A percentile compares a stretch with the other conserved stretches of the same genome.
Conservation (phyloP, 352 stramenopile species). For the Phytophthora crassamura region DNA sequence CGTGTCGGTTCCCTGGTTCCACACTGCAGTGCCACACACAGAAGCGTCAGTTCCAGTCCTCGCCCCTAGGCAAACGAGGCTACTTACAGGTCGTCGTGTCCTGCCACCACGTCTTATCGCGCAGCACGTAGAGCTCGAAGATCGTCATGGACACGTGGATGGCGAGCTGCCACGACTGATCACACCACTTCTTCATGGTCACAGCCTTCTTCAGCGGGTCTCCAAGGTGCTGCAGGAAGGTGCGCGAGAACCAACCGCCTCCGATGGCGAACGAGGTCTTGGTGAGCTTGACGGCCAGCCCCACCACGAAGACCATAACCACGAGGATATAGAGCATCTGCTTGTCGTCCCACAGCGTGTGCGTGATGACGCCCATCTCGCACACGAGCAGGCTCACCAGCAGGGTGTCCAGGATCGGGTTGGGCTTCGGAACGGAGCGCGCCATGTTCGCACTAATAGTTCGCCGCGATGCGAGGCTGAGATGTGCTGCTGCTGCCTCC, state of each 20-base stretch:
- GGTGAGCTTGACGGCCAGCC: conserved; percentile 73
- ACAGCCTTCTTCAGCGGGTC: conserved; percentile 84
- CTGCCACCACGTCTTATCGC: conserved; percentile 87
- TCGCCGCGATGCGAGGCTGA: background rate
- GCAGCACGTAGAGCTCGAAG: conserved; percentile 84
- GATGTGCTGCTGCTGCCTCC: conserved; percentile 22
- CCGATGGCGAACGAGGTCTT: conserved; percentile 69
- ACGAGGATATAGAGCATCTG: conserved; percentile 78
- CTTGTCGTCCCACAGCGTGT: conserved; percentile 71
- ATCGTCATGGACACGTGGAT: conserved; percentile 88
- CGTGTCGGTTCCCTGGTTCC: conserved; percentile 74
- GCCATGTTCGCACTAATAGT: conserved; percentile 50
- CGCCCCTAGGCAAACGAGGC: background rate
- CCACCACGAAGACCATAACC: conserved; percentile 67
- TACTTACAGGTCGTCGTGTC: conserved; percentile 79
- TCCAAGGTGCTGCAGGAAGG: conserved; percentile 78
- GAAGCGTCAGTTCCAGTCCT: conserved; percentile 4
- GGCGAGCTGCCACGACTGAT: conserved; percentile 89
- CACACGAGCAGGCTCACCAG: conserved; percentile 63
- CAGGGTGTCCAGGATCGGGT: conserved; percentile 67
- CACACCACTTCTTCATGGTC: conserved; percentile 90
- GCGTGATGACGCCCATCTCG: conserved; percentile 67
- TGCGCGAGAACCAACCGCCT: conserved; percentile 79
- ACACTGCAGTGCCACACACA: conserved; percentile 52
- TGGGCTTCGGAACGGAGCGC: conserved; percentile 70